These are phyloP conservation scores for Calonectria pauciramosa DNA, from an alignment of 2,329 filamentous ascomycete species.

Conservation along the genomic window DNA sequence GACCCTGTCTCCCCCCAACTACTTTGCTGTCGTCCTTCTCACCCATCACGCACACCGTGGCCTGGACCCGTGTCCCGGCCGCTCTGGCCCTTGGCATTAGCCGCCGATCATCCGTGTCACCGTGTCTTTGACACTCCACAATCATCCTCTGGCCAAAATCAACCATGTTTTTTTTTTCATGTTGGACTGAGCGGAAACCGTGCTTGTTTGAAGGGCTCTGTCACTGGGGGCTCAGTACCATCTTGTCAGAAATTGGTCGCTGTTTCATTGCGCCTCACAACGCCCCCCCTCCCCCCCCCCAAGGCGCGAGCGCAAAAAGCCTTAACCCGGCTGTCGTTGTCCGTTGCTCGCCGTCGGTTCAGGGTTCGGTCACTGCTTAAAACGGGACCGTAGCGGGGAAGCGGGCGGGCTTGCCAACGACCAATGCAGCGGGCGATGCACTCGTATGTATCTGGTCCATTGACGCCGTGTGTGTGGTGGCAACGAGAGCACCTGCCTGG, in stretches of 20 bases:
- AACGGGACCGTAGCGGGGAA: conserved; percentile 3
- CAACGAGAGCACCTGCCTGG: neutral
- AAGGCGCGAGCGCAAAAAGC: neutral
- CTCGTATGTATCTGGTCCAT: neutral
- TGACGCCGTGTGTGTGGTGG: neutral
- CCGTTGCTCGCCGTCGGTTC: neutral
- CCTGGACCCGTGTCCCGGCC: conserved; percentile 34
- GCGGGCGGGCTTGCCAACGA: neutral
- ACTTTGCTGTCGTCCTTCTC: conserved; percentile 28
- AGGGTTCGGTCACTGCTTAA: conserved; percentile 1
- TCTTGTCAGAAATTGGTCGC: neutral
- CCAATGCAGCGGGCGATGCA: neutral
- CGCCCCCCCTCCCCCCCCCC: neutral
- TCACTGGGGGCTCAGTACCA: no score
- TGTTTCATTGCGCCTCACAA: neutral
- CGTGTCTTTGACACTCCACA: conserved; percentile 1
- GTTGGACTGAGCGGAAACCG: neutral
- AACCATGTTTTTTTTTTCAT: neutral
- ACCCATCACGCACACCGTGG: conserved; percentile 14
- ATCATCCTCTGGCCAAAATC: neutral
- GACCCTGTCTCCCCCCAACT: conserved; percentile 14
- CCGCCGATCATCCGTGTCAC: conserved; percentile 38
- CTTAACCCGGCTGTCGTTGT: neutral
- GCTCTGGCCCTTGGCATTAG: conserved; percentile 41
- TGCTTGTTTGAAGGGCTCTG: neutral